Evolutionary conservation across 768 basidiomycete species (phyloP), one percentile per base, ranked within the genome.

Genomic region (Piloderma croceum): DNA sequence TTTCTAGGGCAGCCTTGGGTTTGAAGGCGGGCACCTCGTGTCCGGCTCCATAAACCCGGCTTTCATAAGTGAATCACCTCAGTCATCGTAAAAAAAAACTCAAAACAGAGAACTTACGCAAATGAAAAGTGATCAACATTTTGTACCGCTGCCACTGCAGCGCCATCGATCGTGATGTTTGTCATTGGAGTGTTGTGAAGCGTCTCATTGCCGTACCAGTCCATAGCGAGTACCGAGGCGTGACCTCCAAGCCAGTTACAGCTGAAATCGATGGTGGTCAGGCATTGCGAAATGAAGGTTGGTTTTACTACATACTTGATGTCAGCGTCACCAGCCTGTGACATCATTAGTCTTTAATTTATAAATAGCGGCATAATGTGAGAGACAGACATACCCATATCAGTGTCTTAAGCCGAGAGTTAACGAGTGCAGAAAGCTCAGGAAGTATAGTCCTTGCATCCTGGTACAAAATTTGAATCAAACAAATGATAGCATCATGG

Each of bases 21-120:
- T 79, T 74, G 63, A 78, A 82, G 0, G 78, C 77, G 23, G 80
- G 68, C 80, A 81, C 71, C 69, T 79, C 73, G 48, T 83, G 81
- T 7, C 81, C 80, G 5, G 79, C 61, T 44, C 54, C 65, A 52
- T 64, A 81, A 0, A 83, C 69, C 9, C 77, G 66, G 45, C 79
- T 79, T 25, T 20, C 32, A 12, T 15, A 9, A 15, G 9, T 9
- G 27, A 29, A 15, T 29, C 27, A 29, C 27, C 9, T 29, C 27
- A 29, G 15, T 29, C 29, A 5, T 23, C 4, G 4, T 24, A 29
- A 32, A 29, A 24, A 23, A 17, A 34, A 2, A 15, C 17, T 15
- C 24, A 10, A 24, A n/a, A 12, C 25, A 31, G 7, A 18, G 13
- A 3, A 70, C 79, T 50, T 42, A 81, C 79, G 78, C 81, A 54